Evolutionary conservation across 169 alveolate genomes (phyloP).

Genomic region (Plasmodium falciparum): DNA sequence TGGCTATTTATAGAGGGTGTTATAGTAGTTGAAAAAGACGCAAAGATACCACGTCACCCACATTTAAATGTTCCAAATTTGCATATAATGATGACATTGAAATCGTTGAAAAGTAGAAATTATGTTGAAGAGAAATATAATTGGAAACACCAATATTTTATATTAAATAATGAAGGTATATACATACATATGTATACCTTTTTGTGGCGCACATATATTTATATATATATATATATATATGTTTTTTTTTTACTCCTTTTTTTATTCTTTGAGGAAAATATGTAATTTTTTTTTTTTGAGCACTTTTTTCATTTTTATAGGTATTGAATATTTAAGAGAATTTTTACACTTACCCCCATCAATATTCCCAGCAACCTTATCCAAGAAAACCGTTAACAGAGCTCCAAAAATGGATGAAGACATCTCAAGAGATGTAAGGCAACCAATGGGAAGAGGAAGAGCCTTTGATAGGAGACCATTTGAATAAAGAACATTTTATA

Average conservation of each 20-base stretch:
- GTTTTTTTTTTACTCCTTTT: not conserved
- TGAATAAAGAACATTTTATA: constrained; percentile 10
- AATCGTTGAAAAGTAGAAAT: constrained; percentile 90
- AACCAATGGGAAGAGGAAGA: constrained; percentile 76
- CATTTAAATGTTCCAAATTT: constrained; percentile 91
- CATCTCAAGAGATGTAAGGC: constrained; percentile 62
- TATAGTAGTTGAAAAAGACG: constrained; percentile 90
- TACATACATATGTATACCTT: not conserved
- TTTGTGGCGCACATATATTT: not conserved
- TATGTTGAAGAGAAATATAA: constrained; percentile 92
- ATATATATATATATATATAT: not conserved
- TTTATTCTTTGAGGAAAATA: not conserved
- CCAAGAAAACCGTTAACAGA: constrained; percentile 87
- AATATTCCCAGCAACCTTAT: constrained; percentile 95
- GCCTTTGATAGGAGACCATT: constrained; percentile 31
- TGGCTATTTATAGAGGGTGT: constrained; percentile 87
- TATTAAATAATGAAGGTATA: constrained; percentile 90
- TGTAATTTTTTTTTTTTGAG: not conserved
- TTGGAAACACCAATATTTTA: constrained; percentile 93
- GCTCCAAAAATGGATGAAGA: constrained; percentile 77
- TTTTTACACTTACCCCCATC: constrained; percentile 93
- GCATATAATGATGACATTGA: constrained; percentile 93
- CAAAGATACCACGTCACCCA: constrained; percentile 89
- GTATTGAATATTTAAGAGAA: constrained; percentile 90
- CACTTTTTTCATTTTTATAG: constrained; percentile 3